These are phyloP conservation scores for Salvia miltiorrhiza DNA, from an alignment of 257 asterid genomes.

Conservation along the genomic window DNA sequence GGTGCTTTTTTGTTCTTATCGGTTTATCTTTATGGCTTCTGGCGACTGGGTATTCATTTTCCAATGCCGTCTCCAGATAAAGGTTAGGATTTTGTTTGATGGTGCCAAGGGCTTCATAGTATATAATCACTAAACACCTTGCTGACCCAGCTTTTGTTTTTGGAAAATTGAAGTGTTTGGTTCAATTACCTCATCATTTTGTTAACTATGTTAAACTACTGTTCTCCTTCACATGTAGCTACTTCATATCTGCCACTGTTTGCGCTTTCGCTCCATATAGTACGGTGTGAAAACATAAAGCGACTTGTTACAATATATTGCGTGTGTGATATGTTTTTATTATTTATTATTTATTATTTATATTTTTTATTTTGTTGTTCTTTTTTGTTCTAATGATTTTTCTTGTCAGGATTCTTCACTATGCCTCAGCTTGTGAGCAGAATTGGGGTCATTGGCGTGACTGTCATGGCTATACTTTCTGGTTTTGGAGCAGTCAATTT, in stretches of 20 bases:
- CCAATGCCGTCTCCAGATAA: conserved; percentile 99
- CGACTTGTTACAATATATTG: not conserved
- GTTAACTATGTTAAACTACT: not conserved
- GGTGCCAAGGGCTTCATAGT: not conserved
- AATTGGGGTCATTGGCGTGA: conserved; percentile 97
- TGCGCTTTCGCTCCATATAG: not conserved
- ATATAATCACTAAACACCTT: not conserved
- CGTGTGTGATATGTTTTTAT: not conserved
- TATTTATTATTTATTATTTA: not conserved
- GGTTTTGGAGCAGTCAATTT: conserved; percentile 99
- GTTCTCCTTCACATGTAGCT: conserved; percentile 2
- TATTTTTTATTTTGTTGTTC: not conserved
- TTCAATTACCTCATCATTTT: not conserved
- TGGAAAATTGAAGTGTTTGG: not conserved
- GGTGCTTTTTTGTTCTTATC: conserved; percentile 72
- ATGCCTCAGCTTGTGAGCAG: conserved; percentile 95
- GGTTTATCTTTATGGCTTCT: conserved; percentile 91
- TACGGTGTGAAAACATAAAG: not conserved
- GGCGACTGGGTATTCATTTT: conserved; percentile 98
- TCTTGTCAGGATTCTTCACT: conserved; percentile 82
- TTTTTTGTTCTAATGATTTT: conserved; percentile 16
- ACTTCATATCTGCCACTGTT: conserved; percentile 1
- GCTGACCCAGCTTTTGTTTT: not conserved
- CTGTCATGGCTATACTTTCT: conserved; percentile 92
- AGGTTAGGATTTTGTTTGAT: conserved; percentile 44